These are phyloP conservation scores for Stereocaulon alpinum DNA, from an alignment of 495 filamentous ascomycete genomes.

Conservation along the genomic window DNA sequence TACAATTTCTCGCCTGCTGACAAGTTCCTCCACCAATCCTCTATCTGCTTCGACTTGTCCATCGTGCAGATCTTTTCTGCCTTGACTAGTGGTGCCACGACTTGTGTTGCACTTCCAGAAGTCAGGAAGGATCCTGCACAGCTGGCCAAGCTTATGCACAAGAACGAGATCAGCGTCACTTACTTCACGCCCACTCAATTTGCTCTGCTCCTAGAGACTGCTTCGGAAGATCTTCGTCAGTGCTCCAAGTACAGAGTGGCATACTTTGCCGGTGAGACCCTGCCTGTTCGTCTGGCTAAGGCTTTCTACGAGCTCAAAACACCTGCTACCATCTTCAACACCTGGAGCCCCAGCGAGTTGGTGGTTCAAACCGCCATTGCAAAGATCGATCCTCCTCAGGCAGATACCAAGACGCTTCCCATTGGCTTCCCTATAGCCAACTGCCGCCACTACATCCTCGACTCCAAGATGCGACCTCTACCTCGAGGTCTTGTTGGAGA, in stretches of 20 bases:
- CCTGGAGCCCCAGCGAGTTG: slow-evolving; percentile 22
- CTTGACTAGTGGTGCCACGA: slow-evolving; percentile 24
- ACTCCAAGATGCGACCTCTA: slow-evolving; percentile 31
- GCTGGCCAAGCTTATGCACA: slow-evolving; percentile 23
- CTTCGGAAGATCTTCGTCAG: slow-evolving; percentile 13
- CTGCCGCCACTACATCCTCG: slow-evolving; percentile 36
- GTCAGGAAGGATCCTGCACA: slow-evolving; percentile 23
- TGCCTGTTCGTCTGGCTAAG: slow-evolving; percentile 21
- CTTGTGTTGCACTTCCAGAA: slow-evolving; percentile 21
- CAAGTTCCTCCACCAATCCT: slow-evolving; percentile 28
- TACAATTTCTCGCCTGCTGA: slow-evolving; percentile 21
- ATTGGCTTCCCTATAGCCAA: slow-evolving; percentile 31
- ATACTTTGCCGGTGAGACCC: slow-evolving; percentile 22
- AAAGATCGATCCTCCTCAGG: slow-evolving; percentile 8
- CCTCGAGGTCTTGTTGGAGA: slow-evolving; percentile 65
- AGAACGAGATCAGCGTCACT: slow-evolving; percentile 21
- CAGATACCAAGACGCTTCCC: slow-evolving; percentile 16
- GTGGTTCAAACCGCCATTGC: slow-evolving; percentile 23
- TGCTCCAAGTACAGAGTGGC: slow-evolving; percentile 16
- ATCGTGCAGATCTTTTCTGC: slow-evolving; percentile 28
- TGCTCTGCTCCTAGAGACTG: slow-evolving; percentile 23
- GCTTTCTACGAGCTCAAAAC: slow-evolving; percentile 21
- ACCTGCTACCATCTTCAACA: slow-evolving; percentile 20
- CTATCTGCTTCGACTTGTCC: slow-evolving; percentile 29
- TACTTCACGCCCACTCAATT: slow-evolving; percentile 28